Evolutionary conservation across 345 rosid genomes (phyloP).

Genomic region (Sonneratia caseolaris): DNA sequence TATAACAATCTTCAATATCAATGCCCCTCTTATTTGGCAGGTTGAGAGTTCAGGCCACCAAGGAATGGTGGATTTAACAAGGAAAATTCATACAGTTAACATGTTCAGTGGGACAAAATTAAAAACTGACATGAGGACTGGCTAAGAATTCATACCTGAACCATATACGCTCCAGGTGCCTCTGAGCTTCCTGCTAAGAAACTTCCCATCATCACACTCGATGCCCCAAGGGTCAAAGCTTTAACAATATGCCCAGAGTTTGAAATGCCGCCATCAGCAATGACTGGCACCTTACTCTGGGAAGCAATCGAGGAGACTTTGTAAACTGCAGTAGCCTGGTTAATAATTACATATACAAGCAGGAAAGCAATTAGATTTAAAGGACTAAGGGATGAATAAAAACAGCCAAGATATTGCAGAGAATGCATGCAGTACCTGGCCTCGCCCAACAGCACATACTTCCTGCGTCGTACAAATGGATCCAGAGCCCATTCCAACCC

Average conservation of each 20-base stretch:
- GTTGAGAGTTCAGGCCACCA: neutral
- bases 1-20: neutral
- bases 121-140: neutral
- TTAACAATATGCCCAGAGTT: conserved; percentile 94
- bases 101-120: neutral
- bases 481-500: conserved; percentile 98
- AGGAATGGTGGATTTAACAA: neutral
- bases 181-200: conserved; percentile 33
- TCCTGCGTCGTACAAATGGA: conserved; percentile 96
- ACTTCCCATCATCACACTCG: conserved; percentile 89
- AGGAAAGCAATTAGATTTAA: neutral
- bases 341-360: neutral
- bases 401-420: neutral
- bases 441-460: conserved; percentile 93
- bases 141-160: conserved; percentile 28
- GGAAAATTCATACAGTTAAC: neutral
- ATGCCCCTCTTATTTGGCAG: neutral
- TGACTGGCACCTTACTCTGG: conserved; percentile 62
- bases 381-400: neutral
- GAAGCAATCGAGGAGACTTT: conserved; percentile 77
- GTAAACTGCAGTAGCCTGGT: conserved; percentile 92
- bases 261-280: conserved; percentile 97
- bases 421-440: conserved; percentile 53
- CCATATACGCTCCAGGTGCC: conserved; percentile 16
- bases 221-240: conserved; percentile 82